These are phyloP conservation scores for Cyclotella atomus DNA, from an alignment of 108 stramenopile genomes.

Conservation along the genomic window DNA sequence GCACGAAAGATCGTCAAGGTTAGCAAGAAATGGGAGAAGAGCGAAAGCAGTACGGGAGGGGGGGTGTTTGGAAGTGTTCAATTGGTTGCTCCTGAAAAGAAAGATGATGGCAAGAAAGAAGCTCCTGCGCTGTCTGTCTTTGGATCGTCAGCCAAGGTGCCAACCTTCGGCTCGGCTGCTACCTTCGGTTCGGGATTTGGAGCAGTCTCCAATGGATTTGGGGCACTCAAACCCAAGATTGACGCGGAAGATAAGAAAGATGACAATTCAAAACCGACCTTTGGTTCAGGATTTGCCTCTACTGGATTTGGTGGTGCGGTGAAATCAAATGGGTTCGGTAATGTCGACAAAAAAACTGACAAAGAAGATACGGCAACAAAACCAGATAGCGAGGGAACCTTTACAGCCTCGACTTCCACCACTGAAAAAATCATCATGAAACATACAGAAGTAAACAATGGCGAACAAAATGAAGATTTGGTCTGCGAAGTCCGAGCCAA, in stretches of 20 bases:
- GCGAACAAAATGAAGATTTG: slow-evolving; percentile 70
- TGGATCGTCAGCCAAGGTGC: slow-evolving; percentile 19
- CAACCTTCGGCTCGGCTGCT: slow-evolving; percentile 28
- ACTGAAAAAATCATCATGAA: slow-evolving; percentile 5
- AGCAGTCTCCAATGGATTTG: slow-evolving; percentile 27
- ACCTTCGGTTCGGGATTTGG: slow-evolving; percentile 44
- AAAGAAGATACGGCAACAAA: not conserved
- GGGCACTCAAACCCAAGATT: slow-evolving; percentile 11
- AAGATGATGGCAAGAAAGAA: not conserved
- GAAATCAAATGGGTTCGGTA: not conserved
- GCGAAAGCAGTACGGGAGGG: slow-evolving; percentile 4
- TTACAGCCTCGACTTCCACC: not conserved
- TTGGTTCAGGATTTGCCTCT: slow-evolving; percentile 7
- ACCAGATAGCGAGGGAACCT: not conserved
- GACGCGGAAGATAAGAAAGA: not conserved
- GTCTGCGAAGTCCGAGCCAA: slow-evolving; percentile 67
- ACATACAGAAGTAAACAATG: slow-evolving; percentile 40
- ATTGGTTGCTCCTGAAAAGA: not conserved
- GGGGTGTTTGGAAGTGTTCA: slow-evolving; percentile 25
- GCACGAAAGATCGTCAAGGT: slow-evolving; percentile 38
- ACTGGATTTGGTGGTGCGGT: slow-evolving; percentile 19
- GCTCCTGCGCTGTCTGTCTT: slow-evolving; percentile 9
- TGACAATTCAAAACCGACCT: not conserved
- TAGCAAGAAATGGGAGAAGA: slow-evolving; percentile 30
- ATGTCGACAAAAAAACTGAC: not conserved